A percentile compares a stretch with the other conserved stretches of the same genome.
phyloP scores from a whole-genome alignment of 2,329 filamentous ascomycete genomes.

The Epichloe gansuensis region DNA sequence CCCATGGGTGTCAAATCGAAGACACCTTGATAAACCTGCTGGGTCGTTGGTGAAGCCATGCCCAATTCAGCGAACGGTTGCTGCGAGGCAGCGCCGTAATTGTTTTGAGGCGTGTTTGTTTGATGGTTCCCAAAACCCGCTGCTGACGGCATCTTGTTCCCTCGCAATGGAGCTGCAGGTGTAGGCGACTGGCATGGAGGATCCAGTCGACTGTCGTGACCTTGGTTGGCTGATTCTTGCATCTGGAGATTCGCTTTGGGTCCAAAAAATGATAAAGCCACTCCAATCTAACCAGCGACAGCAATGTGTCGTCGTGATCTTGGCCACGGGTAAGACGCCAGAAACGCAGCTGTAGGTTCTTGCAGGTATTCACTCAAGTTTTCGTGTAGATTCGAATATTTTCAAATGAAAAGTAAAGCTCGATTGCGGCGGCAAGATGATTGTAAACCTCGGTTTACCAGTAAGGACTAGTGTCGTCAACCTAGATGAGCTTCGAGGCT shows the following conservation, averaged over 20 bases:
- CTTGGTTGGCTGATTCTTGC: not conserved
- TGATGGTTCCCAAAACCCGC: not conserved
- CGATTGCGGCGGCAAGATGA: not conserved
- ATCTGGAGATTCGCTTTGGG: not conserved
- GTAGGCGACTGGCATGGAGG: not conserved
- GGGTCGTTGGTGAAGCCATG: slow-evolving; percentile 21
- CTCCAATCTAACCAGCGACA: not conserved
- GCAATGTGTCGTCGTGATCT: not conserved
- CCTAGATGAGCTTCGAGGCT: too few species aligned
- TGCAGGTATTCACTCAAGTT: not conserved
- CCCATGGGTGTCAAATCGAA: slow-evolving; percentile 37
- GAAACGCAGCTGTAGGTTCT: too few species aligned
- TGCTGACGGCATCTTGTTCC: not conserved
- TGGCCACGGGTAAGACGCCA: not conserved
- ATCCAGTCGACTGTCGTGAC: not conserved
- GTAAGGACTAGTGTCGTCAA: too few species aligned
- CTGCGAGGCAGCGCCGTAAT: not conserved
- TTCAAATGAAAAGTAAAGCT: not conserved
- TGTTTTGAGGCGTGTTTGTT: not conserved
- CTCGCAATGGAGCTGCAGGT: not conserved
- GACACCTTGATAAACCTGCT: slow-evolving; percentile 15
- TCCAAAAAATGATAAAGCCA: not conserved
- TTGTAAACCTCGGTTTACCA: too few species aligned
- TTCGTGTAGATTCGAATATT: not conserved
- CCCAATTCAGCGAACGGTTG: slow-evolving; percentile 23